Percentiles rank a stretch among this genome's conserved stretches.
Evolutionary conservation across 2,329 filamentous ascomycete genomes (phyloP).

Genomic region (Fusarium sp.): DNA sequence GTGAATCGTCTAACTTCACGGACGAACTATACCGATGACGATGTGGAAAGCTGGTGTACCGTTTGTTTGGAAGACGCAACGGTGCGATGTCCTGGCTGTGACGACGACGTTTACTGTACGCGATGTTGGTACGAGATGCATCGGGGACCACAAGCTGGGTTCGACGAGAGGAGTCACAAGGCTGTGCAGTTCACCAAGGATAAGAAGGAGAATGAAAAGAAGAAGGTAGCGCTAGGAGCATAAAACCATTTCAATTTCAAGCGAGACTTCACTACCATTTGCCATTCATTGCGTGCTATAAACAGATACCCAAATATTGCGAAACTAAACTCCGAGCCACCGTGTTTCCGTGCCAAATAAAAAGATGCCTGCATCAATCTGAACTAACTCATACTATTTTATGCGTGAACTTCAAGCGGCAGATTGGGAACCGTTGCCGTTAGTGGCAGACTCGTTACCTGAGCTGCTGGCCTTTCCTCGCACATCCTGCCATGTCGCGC

Average conservation of each 20-base stretch:
- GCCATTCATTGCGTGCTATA: slow-evolving; percentile 5
- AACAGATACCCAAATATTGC: slow-evolving; percentile 27
- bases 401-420: slow-evolving; percentile 21
- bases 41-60: slow-evolving; percentile 81
- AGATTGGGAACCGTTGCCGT: slow-evolving; percentile 36
- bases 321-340: slow-evolving; percentile 20
- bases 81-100: slow-evolving; percentile 77
- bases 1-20: slow-evolving; percentile 52
- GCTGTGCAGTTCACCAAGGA: slow-evolving; percentile 68
- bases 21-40: slow-evolving; percentile 71
- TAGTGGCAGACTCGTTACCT: slow-evolving; percentile 17
- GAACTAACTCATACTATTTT: not conserved
- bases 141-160: slow-evolving; percentile 72
- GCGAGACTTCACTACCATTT: slow-evolving; percentile 19
- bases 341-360: slow-evolving; percentile 5
- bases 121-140: slow-evolving; percentile 87
- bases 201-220: slow-evolving; percentile 48
- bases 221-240: slow-evolving; percentile 52
- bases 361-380: slow-evolving; percentile 11
- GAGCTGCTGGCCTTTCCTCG: slow-evolving; percentile 61
- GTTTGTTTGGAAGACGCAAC: slow-evolving; percentile 85
- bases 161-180: slow-evolving; percentile 75
- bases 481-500: slow-evolving; percentile 89
- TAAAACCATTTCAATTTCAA: slow-evolving; percentile 36
- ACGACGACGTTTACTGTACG: slow-evolving; percentile 77